Conservation (phyloP, 768 basidiomycete genomes). For the Heimioporus sp. region DNA sequence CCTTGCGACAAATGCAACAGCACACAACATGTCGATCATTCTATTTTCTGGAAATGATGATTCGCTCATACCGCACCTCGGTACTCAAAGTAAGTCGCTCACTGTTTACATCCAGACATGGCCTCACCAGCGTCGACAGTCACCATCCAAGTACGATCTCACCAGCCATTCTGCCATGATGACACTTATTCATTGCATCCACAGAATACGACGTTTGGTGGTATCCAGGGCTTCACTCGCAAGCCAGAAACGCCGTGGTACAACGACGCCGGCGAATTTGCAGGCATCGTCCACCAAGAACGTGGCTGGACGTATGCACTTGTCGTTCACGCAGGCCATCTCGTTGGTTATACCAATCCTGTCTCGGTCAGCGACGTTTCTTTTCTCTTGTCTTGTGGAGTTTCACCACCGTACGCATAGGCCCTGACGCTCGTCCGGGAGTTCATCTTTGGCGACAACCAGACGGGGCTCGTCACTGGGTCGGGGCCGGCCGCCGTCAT, state of each 20-base stretch:
- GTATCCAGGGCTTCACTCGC: slow-evolving; percentile 69
- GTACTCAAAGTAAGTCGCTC: slow-evolving; percentile 52
- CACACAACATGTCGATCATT: slow-evolving; percentile 49
- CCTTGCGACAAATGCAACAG: slow-evolving; percentile 63
- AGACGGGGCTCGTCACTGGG: slow-evolving; percentile 51
- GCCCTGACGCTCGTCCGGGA: slow-evolving; percentile 61
- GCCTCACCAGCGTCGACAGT: slow-evolving; percentile 35
- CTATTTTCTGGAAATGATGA: slow-evolving; percentile 72
- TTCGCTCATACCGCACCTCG: slow-evolving; percentile 57
- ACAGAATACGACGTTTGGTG: slow-evolving; percentile 79
- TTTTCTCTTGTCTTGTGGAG: not conserved
- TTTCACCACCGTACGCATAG: slow-evolving; percentile 30
- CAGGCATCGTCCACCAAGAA: slow-evolving; percentile 74
- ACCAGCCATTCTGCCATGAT: not conserved
- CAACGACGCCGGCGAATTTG: slow-evolving; percentile 55
- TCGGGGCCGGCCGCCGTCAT: slow-evolving; percentile 32
- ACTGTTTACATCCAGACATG: not conserved
- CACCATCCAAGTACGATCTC: slow-evolving; percentile 48
- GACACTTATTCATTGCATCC: not conserved
- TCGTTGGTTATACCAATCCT: slow-evolving; percentile 37
- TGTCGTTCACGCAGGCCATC: slow-evolving; percentile 38
- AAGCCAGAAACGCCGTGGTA: slow-evolving; percentile 68
- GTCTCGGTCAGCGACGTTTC: slow-evolving; percentile 40
- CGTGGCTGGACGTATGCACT: slow-evolving; percentile 53
- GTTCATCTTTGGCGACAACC: slow-evolving; percentile 63